phyloP scores from a whole-genome alignment of 225 moss, liverwort and hornwort species.

The Climacium dendroides region DNA sequence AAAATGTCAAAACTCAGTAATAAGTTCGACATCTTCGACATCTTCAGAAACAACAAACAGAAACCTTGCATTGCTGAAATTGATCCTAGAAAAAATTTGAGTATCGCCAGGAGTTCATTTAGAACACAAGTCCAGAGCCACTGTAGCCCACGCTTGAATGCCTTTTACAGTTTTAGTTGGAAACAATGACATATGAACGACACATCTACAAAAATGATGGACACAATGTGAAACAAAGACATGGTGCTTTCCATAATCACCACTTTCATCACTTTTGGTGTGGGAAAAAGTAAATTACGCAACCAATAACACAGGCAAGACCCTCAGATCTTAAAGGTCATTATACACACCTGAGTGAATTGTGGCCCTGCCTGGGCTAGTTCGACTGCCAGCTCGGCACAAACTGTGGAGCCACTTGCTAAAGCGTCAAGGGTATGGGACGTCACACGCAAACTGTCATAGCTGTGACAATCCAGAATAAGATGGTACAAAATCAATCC shows the following conservation, averaged over 20 bases:
- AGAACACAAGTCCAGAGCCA: neutral
- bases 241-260: neutral
- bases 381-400: conserved; percentile 97
- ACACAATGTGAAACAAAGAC: neutral
- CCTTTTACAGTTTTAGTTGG: neutral
- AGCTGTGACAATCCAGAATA: conserved; percentile 37
- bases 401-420: conserved; percentile 73
- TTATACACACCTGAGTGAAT: conserved; percentile 68
- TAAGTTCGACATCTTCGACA: neutral
- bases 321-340: neutral
- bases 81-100: no score
- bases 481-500: neutral
- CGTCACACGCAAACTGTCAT: conserved; percentile 92
- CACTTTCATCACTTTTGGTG: neutral
- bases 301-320: neutral
- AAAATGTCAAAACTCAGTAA: neutral
- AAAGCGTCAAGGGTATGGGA: conserved; percentile 88
- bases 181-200: neutral
- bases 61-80: no score
- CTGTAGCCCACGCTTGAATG: neutral
- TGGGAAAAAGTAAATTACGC: neutral
- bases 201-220: neutral
- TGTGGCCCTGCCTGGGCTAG: conserved; percentile 96
- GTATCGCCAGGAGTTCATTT: neutral
- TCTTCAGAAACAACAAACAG: neutral